phyloP scores from a whole-genome alignment of 2,329 filamentous ascomycete genomes.

The Colletotrichum euphorbiae region DNA sequence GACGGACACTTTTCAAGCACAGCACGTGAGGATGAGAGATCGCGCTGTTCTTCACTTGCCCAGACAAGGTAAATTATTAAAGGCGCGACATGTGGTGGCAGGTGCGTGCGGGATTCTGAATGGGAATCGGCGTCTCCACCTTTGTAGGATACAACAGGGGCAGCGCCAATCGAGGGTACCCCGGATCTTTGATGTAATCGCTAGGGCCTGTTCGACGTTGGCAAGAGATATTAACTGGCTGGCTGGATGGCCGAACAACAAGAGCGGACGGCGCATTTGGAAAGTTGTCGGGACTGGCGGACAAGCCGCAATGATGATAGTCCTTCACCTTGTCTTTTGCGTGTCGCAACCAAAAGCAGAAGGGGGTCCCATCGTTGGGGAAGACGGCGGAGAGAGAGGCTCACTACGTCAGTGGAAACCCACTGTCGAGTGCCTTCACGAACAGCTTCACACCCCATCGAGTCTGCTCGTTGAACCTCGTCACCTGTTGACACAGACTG shows the following conservation, averaged over 20 bases:
- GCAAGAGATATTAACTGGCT: conserved; percentile 28
- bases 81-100: conserved; percentile 26
- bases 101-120: conserved; percentile 10
- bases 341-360: conserved; percentile 9
- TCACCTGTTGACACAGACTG: conserved; percentile 13
- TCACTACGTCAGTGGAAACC: conserved; percentile 38
- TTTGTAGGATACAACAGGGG: conserved; percentile 17
- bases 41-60: conserved; percentile 1
- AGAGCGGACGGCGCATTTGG: conserved; percentile 4
- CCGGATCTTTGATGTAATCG: conserved; percentile 39
- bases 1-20: conserved; percentile 25
- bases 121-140: conserved; percentile 22
- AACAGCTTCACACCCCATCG: conserved; percentile 18
- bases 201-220: conserved; percentile 29
- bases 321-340: conserved; percentile 6
- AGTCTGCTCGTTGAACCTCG: conserved; percentile 4
- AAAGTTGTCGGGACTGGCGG: not conserved
- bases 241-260: conserved; percentile 30
- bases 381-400: conserved; percentile 12
- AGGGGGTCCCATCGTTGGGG: conserved; percentile 11
- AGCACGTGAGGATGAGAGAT: conserved; percentile 33
- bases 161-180: conserved; percentile 36
- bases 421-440: conserved; percentile 13
- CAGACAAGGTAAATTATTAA: conserved; percentile 13
- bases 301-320: not conserved